Evolutionary conservation across 1,284 basidiomycete species (phyloP).

Genomic region (Cryptococcus hybrid): DNA sequence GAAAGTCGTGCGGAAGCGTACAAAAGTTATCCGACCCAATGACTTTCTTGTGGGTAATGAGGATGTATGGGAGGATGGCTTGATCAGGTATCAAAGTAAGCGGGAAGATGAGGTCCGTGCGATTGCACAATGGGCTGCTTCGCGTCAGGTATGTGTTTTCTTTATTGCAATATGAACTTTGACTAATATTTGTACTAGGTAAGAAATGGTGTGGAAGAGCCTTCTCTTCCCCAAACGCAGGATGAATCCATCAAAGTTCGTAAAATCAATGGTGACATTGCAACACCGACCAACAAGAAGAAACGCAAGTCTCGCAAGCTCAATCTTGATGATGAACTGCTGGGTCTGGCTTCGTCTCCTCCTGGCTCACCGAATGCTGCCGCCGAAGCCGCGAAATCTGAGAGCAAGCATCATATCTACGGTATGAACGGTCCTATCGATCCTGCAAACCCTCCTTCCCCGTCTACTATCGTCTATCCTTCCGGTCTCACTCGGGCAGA

Average conservation of each 20-base stretch:
- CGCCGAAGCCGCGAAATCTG: neutral
- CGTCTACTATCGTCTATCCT: conserved; percentile 32
- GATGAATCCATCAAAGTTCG: neutral
- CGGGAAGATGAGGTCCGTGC: conserved; percentile 36
- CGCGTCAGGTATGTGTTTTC: conserved; percentile 1
- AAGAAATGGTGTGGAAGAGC: neutral
- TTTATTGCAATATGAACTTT: neutral
- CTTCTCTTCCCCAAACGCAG: neutral
- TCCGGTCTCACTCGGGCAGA: conserved; percentile 38
- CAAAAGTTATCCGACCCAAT: conserved; percentile 18
- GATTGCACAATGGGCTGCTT: conserved; percentile 14
- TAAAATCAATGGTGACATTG: neutral
- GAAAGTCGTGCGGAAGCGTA: neutral
- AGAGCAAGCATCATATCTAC: too few species aligned
- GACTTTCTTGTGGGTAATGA: conserved; percentile 33
- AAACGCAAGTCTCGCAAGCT: conserved; percentile 17
- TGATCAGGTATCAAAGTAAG: conserved; percentile 36
- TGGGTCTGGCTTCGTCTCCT: conserved; percentile 31
- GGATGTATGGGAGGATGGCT: conserved; percentile 38
- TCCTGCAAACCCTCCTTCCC: conserved; percentile 15
- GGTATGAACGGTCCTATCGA: neutral
- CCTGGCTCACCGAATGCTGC: conserved; percentile 14
- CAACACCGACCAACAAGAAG: conserved; percentile 13
- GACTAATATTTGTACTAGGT: neutral
- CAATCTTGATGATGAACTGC: conserved; percentile 41